Percentiles rank a stretch among this genome's conserved stretches.
These are phyloP conservation scores for Lenzites betulinus DNA, from an alignment of 768 basidiomycete genomes.

Conservation along the genomic window DNA sequence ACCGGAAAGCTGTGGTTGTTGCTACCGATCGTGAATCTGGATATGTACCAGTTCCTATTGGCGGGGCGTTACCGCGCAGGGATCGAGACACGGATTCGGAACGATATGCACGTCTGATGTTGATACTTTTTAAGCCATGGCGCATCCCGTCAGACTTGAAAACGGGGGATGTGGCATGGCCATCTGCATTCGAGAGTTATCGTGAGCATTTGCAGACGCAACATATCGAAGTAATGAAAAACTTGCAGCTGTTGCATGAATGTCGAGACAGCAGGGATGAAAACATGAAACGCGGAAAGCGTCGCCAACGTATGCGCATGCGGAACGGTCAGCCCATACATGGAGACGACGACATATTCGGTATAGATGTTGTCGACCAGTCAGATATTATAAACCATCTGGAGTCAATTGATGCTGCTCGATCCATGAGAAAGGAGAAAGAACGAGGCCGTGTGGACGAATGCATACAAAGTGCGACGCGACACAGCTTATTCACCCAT, in stretches of 20 bases:
- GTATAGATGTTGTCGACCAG: no score
- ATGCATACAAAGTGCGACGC: no score
- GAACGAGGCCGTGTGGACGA: no score
- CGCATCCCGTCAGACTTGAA: not conserved
- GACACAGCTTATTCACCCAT: no score
- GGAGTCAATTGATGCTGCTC: no score
- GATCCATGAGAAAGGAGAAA: no score
- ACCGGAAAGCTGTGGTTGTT: not conserved
- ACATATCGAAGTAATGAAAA: conserved; percentile 32
- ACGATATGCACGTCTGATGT: not conserved
- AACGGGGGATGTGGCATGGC: not conserved
- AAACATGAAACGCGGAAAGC: conserved; percentile 29
- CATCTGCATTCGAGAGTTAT: not conserved
- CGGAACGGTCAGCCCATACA: no score
- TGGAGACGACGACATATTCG: no score
- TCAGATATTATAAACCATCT: no score
- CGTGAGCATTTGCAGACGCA: not conserved
- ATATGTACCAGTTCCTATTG: not conserved
- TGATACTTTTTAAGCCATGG: not conserved
- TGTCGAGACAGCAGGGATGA: conserved; percentile 39
- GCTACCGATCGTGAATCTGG: not conserved
- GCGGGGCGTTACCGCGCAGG: not conserved
- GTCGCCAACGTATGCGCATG: not conserved
- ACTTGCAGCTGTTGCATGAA: conserved; percentile 46
- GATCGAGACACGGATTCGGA: not conserved